Evolutionary conservation across 73 alveolate species (phyloP).

Genomic region (Durusdinium trenchii): DNA sequence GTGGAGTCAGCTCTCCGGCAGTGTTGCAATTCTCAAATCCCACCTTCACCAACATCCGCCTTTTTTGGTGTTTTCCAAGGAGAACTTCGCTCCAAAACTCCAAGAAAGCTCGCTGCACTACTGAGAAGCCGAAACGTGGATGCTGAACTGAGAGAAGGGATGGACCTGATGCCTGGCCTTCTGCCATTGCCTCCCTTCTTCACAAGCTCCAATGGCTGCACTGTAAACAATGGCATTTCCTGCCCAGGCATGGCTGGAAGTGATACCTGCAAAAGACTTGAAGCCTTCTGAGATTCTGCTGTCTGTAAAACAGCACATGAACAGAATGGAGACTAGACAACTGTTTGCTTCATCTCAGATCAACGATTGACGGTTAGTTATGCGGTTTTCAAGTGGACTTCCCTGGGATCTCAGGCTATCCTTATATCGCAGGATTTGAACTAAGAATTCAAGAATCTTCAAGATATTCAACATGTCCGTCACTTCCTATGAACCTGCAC

Average conservation of each 20-base stretch:
- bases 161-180: background rate
- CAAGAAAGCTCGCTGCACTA: too few species aligned
- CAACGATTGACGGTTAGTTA: background rate
- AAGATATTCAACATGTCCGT: background rate
- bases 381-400: background rate
- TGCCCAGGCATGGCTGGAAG: too few species aligned
- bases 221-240: slow-evolving; percentile 77
- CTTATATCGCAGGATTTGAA: too few species aligned
- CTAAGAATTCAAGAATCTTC: background rate
- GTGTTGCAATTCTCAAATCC: too few species aligned
- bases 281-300: background rate
- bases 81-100: too few species aligned
- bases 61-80: background rate
- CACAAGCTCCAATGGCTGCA: slow-evolving; percentile 78
- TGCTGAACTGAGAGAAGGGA: too few species aligned
- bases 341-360: background rate
- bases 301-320: background rate
- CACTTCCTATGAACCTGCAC: background rate
- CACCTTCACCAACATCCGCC: background rate
- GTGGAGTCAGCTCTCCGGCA: background rate
- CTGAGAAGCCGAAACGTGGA: too few species aligned
- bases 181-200: slow-evolving; percentile 55
- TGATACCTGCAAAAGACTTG: background rate
- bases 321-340: background rate
- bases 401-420: background rate